phyloP scores from a whole-genome alignment of 257 asterid species.

The Misopates orontium region DNA sequence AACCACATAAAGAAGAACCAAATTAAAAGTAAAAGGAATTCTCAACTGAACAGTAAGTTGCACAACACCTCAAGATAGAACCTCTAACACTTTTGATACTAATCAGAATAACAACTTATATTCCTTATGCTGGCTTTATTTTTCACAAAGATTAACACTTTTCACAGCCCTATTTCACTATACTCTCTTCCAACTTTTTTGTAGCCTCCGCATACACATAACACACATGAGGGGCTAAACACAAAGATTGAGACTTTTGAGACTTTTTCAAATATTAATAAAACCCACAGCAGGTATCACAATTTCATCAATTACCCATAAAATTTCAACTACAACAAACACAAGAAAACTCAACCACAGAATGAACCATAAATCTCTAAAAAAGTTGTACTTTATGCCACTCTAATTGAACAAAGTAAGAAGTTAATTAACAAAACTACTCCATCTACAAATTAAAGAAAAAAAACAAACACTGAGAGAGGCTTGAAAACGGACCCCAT shows the following conservation, averaged over 20 bases:
- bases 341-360: slow-evolving; percentile 11
- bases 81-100: neutral
- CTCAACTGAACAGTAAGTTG: slow-evolving; percentile 14
- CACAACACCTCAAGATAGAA: slow-evolving; percentile 27
- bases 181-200: slow-evolving; percentile 5
- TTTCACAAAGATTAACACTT: slow-evolving; percentile 20
- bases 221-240: neutral
- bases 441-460: neutral
- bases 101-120: slow-evolving; percentile 18
- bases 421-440: slow-evolving; percentile 18
- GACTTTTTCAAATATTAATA: neutral
- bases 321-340: slow-evolving; percentile 1
- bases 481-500: slow-evolving; percentile 78
- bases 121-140: slow-evolving; percentile 26
- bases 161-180: slow-evolving; percentile 9
- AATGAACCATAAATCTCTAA: slow-evolving; percentile 1
- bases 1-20: slow-evolving; percentile 38
- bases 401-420: slow-evolving; percentile 19
- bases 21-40: slow-evolving; percentile 29
- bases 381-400: slow-evolving; percentile 13
- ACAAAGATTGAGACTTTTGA: slow-evolving; percentile 5
- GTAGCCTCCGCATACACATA: neutral
- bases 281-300: neutral
- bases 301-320: slow-evolving; percentile 24
- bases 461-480: slow-evolving; percentile 19